Evolutionary conservation across 176 grass and related monocot species (phyloP).

Genomic region (Triticum dicoccoides): DNA sequence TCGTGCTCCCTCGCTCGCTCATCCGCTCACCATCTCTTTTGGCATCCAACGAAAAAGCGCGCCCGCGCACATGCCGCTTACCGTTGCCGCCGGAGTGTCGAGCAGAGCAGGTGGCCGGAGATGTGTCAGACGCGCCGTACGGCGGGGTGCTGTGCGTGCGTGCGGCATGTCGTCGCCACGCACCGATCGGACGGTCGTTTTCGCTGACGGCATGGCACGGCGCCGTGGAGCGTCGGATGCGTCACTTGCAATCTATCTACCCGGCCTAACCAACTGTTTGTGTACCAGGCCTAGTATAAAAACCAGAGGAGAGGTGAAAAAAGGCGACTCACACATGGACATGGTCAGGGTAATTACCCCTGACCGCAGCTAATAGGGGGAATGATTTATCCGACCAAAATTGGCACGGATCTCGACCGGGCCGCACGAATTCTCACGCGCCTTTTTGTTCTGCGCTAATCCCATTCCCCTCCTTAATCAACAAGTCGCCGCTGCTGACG

Average conservation of each 20-base stretch:
- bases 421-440: slow-evolving; percentile 28
- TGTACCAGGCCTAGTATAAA: background rate
- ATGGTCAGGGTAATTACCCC: background rate
- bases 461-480: background rate
- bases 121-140: background rate
- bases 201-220: slow-evolving; percentile 2
- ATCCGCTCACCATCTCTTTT: background rate
- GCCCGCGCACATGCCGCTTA: background rate
- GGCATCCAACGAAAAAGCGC: background rate
- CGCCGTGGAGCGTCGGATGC: background rate
- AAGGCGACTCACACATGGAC: background rate
- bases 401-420: slow-evolving; percentile 35
- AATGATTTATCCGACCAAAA: slow-evolving; percentile 41
- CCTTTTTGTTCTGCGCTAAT: background rate
- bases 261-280: background rate
- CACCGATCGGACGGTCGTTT: background rate
- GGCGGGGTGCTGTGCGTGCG: background rate
- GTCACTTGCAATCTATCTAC: slow-evolving; percentile 12
- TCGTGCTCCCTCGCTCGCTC: background rate
- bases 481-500: background rate
- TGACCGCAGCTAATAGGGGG: background rate
- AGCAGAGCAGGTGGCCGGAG: background rate
- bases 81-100: background rate
- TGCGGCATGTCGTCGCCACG: background rate
- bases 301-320: background rate